Evolutionary conservation across 2,329 filamentous ascomycete genomes (phyloP), one percentile per base, ranked within the genome.

Genomic region (Fusarium odoratissimum): DNA sequence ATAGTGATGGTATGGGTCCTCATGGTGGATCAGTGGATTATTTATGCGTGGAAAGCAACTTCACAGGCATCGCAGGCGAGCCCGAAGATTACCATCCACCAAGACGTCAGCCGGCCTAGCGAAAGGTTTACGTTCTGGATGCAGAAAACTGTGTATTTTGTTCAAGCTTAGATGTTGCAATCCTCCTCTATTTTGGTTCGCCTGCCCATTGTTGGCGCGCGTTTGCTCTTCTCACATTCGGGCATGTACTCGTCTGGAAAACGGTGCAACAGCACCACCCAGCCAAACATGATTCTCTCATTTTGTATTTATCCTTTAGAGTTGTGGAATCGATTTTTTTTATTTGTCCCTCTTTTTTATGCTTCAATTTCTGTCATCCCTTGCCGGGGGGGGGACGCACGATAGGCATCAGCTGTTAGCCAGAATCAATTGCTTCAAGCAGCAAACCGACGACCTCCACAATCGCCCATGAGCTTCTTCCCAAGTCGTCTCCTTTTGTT

Each of bases 41-140:
- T 28, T 28, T 19, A 28, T 45, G 23, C 35, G 35, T 37, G 17
- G 35, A 37, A 37, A 37, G 35, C 16, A 23, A 45, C 12, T 25
- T 21, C 17, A 9, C 11, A 19, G 23, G n/a, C 16, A 23, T 23
- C n/a, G 9, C 13, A 42, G 25, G 25, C 25, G 25, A 25, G 25
- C 25, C 25, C 25, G 25, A 25, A 30, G 13, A 16, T 30, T 11
- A 11, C 45, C 28, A 46, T 21, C n/a, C 28, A n/a, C 2, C 45
- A 17, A 31, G 21, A 10, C 21, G 14, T 12, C 28, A 9, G 45
- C 28, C 30, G 23, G 12, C 14, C 28, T 31, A 17, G 14, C 3
- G 5, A 31, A 4, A 48, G 8, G 9, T 12, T n/a, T 31, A 5
- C 5, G 17, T 12, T 46, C 13, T 4, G 3, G 5, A 2, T n/a